Conservation (phyloP, 345 rosid genomes). For the Diplotaxis tenuifolia region DNA sequence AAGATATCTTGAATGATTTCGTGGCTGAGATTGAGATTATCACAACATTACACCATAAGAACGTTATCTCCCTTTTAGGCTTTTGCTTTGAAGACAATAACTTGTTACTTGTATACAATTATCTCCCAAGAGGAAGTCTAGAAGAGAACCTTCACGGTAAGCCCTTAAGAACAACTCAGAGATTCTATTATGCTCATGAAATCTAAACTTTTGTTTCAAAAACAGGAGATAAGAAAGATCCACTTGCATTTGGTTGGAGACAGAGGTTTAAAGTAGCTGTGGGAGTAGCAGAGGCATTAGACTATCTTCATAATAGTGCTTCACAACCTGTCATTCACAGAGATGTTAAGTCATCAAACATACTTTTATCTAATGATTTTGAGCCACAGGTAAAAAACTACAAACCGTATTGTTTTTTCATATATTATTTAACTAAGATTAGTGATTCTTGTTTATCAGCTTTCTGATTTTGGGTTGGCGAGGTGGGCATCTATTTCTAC, state of each 20-base stretch:
- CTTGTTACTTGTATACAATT: constrained; percentile 77
- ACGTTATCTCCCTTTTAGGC: constrained; percentile 73
- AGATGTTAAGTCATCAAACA: constrained; percentile 96
- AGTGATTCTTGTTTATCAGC: constrained; percentile 42
- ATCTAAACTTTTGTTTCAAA: constrained; percentile 17
- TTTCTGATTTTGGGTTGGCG: constrained; percentile 96
- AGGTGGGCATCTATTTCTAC: constrained; percentile 66
- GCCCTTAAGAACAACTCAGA: not conserved
- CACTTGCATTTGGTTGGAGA: constrained; percentile 62
- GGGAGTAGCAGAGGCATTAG: constrained; percentile 86
- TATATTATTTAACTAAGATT: not conserved
- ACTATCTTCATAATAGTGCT: constrained; percentile 67
- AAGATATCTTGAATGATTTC: constrained; percentile 65
- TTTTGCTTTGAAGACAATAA: constrained; percentile 74
- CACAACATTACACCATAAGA: constrained; percentile 70
- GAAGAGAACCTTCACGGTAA: constrained; percentile 93
- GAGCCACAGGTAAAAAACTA: constrained; percentile 72
- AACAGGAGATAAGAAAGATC: constrained; percentile 63
- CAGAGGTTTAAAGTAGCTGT: constrained; percentile 83
- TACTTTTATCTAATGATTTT: constrained; percentile 76
- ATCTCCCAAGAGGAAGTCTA: constrained; percentile 86
- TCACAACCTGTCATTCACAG: constrained; percentile 74
- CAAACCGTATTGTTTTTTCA: not conserved
- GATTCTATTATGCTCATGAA: constrained; percentile 2
- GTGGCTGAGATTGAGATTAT: constrained; percentile 80